A percentile compares a stretch with the other conserved stretches of the same genome.
Conservation (phyloP, 129 eudicot species). For the Arctium minus region DNA sequence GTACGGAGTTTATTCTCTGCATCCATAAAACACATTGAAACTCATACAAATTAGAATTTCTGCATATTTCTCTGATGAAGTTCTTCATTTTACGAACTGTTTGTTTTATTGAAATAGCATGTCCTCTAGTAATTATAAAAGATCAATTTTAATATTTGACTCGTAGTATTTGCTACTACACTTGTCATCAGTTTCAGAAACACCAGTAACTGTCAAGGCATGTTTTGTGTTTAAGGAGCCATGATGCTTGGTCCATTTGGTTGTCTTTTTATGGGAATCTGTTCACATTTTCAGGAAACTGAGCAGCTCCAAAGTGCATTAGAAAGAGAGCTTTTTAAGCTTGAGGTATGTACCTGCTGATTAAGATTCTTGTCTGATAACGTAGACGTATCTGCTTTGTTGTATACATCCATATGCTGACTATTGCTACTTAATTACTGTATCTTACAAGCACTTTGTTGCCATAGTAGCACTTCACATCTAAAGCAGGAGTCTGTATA, state of each 20-base stretch:
- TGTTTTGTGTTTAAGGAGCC: neutral
- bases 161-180: neutral
- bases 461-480: no score
- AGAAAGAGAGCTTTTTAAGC: conserved; percentile 54
- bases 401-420: neutral
- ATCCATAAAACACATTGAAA: neutral
- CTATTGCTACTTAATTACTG: neutral
- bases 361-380: neutral
- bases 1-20: neutral
- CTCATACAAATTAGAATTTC: neutral
- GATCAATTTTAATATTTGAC: neutral
- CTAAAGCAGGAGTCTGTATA: no score
- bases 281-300: conserved; percentile 56
- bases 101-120: neutral
- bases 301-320: conserved; percentile 68
- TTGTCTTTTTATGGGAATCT: neutral
- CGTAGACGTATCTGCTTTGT: neutral
- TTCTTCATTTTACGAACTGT: neutral
- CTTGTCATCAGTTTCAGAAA: neutral
- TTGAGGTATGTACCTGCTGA: conserved; percentile 54
- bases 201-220: neutral
- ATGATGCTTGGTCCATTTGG: neutral
- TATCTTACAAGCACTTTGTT: neutral
- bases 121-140: neutral
- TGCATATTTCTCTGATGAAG: neutral